Evolutionary conservation across 129 eudicot genomes (phyloP).

Genomic region (Daucus carota): DH1_v3.0 NC_030383.2:13880501-13881000

Average conservation of each 20-base stretch:
- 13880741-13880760: neutral
- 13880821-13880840: neutral
- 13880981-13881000: neutral
- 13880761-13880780: neutral
- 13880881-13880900: conserved; percentile 78
- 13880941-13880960: neutral
- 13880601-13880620: neutral
- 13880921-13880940: conserved; percentile 33
- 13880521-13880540: neutral
- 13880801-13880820: neutral
- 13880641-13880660: neutral
- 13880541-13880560: neutral
- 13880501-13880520: neutral
- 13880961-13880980: neutral
- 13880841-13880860: conserved; percentile 31
- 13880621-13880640: neutral
- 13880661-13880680: neutral
- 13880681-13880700: neutral
- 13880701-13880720: neutral
- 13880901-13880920: conserved; percentile 68
- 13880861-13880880: conserved; percentile 66
- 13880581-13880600: neutral
- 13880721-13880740: neutral
- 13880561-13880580: neutral
- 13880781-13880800: neutral